Evolutionary conservation across 1,284 basidiomycete species (phyloP), one percentile per base, ranked within the genome.

Genomic region (Apiotrichum veenhuisii): DNA sequence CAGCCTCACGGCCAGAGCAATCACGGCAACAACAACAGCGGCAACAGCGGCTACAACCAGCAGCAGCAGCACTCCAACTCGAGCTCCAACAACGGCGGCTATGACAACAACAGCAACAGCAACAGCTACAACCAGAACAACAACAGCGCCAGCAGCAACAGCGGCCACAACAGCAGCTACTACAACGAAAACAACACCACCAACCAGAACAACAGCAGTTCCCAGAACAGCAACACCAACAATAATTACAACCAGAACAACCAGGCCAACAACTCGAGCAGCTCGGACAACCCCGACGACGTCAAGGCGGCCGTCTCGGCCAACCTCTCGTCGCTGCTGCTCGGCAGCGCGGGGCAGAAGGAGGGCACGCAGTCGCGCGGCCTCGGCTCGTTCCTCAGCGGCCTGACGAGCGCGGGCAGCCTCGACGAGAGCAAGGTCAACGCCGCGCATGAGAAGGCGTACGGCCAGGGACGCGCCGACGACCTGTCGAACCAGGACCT

Each of bases 371-470:
- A 46, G n/a, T 46, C 52, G 25, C 52, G 52, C 20, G 52, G 45
- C 20, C 44, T 54, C 36, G 52, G 52, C 15, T 47, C 52, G 15
- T 45, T 54, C 34, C 26, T 54, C 22, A 30, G 41, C 33, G 42
- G 50, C 18, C 44, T 47, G 9, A 36, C 43, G 15, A 22, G 23
- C 27, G 23, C 43, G 5, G 44, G 26, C 12, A 26, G 14, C 22
- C n/a, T 54, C 45, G 52, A 54, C 52, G 52, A 54, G 52, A 47
- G 36, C 38, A 47, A 34, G 45, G 45, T 54, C 26, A 47, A 54
- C 11, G 52, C 44, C 1, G 52, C 52, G n/a, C 52, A 54, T 38
- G 38, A 54, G 12, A 30, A 30, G 12, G 52, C 52, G 20, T 54
- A 54, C 38, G 25, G 34, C 45, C 44, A 47, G 27, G 46, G 34